Conservation (phyloP, 352 stramenopile species). For the Phytophthora cactorum region DNA sequence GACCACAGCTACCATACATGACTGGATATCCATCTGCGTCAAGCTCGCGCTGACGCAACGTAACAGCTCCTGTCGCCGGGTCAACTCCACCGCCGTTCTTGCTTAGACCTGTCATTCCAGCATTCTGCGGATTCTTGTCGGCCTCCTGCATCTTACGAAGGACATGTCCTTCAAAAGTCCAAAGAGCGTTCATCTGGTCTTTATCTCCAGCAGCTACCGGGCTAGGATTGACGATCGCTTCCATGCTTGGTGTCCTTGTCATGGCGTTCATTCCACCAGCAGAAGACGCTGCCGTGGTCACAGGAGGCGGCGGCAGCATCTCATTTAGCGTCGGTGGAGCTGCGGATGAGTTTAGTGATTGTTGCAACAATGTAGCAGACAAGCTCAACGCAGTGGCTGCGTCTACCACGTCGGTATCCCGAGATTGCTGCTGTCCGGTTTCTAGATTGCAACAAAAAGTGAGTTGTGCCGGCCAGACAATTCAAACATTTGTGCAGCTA, state of each 20-base stretch:
- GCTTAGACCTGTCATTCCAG: conserved; percentile 13
- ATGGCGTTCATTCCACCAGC: conserved; percentile 7
- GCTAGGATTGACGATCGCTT: conserved; percentile 20
- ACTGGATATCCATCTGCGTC: conserved; percentile 59
- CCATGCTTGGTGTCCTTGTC: conserved; percentile 17
- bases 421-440: conserved; percentile 17
- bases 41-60: conserved; percentile 19
- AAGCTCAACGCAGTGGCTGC: conserved; percentile 14
- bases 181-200: conserved; percentile 69
- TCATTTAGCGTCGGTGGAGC: conserved; percentile 23
- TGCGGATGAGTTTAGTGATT: conserved; percentile 2
- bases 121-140: conserved; percentile 44
- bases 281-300: conserved; percentile 1
- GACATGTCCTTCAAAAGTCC: conserved; percentile 67
- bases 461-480: not conserved
- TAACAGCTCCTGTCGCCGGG: conserved; percentile 7
- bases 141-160: conserved; percentile 53
- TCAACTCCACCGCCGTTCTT: conserved; percentile 18
- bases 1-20: conserved; percentile 69
- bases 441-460: conserved; percentile 14
- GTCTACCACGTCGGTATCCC: conserved; percentile 16
- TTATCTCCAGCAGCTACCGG: conserved; percentile 26
- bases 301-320: conserved; percentile 15
- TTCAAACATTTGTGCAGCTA: not conserved
- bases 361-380: conserved; percentile 19